Percentiles rank a stretch among this genome's conserved stretches.
These are phyloP conservation scores for Primulina tabacum DNA, from an alignment of 257 asterid species.

Conservation along the genomic window DNA sequence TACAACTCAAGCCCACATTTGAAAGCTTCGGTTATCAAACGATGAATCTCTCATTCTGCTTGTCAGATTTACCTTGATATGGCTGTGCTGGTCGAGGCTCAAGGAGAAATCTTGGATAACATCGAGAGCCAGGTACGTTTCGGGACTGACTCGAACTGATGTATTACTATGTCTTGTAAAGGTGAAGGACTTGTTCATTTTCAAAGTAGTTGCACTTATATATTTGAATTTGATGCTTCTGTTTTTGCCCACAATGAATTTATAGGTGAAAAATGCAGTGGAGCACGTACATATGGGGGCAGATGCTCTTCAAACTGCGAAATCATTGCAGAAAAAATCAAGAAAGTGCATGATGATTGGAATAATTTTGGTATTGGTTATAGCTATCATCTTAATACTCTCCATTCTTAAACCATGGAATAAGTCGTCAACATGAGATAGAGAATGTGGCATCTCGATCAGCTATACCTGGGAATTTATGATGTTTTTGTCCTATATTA, in stretches of 20 bases:
- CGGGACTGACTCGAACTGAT: background rate
- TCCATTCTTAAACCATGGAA: conserved; percentile 74
- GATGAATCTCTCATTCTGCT: background rate
- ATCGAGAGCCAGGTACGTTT: conserved; percentile 73
- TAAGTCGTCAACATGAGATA: conserved; percentile 21
- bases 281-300: conserved; percentile 74
- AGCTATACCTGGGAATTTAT: too few relatives aligned
- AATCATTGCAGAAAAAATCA: conserved; percentile 65
- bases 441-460: too few relatives aligned
- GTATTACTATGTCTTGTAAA: background rate
- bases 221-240: background rate
- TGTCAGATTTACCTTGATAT: conserved; percentile 71
- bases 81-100: conserved; percentile 84
- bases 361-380: conserved; percentile 45
- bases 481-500: too few relatives aligned
- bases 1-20: background rate
- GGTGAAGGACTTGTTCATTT: too few relatives aligned
- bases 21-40: background rate
- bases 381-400: conserved; percentile 56
- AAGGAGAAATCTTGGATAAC: conserved; percentile 80
- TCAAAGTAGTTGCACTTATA: too few relatives aligned
- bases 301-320: conserved; percentile 81
- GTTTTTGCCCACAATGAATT: background rate
- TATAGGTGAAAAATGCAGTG: conserved; percentile 68
- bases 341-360: conserved; percentile 77